Percentiles rank a stretch among this genome's conserved stretches.
Conservation (phyloP, 352 stramenopile genomes). For the Phytopythium boreale region DNA sequence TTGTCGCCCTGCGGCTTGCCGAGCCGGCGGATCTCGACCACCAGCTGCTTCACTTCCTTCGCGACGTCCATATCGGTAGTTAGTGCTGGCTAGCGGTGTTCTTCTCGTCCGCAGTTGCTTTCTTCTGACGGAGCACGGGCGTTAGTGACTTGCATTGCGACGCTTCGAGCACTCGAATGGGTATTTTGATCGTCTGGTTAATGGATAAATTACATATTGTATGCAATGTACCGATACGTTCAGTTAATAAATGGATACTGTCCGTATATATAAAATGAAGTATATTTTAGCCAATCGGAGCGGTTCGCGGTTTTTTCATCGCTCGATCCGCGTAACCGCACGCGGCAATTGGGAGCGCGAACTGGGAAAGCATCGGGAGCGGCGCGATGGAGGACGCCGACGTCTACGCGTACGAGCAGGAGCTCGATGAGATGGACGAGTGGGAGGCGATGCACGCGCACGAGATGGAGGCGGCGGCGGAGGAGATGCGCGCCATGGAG, state of each 20-base stretch:
- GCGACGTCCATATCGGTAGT: constrained; percentile 45
- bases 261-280: not conserved
- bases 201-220: constrained; percentile 4
- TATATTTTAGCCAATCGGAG: constrained; percentile 25
- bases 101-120: not conserved
- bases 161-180: constrained; percentile 5
- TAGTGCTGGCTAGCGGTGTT: not conserved
- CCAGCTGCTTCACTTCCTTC: constrained; percentile 67
- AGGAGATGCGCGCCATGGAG: constrained; percentile 60
- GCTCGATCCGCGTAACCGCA: not conserved
- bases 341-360: not conserved
- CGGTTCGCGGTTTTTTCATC: constrained; percentile 29
- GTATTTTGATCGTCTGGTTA: not conserved
- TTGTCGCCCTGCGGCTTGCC: constrained; percentile 39
- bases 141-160: constrained; percentile 5
- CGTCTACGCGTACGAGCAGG: constrained; percentile 75
- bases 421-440: constrained; percentile 74
- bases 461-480: constrained; percentile 76
- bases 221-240: not conserved
- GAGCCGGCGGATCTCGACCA: constrained; percentile 69
- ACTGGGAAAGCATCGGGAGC: constrained; percentile 1
- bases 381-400: constrained; percentile 59
- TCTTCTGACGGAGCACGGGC: too few species aligned
- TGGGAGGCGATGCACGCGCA: constrained; percentile 82
- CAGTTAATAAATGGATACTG: not conserved